Base-by-base conservation (phyloP, 176 grass and related monocot species). In the Aegilops longissima region DNA sequence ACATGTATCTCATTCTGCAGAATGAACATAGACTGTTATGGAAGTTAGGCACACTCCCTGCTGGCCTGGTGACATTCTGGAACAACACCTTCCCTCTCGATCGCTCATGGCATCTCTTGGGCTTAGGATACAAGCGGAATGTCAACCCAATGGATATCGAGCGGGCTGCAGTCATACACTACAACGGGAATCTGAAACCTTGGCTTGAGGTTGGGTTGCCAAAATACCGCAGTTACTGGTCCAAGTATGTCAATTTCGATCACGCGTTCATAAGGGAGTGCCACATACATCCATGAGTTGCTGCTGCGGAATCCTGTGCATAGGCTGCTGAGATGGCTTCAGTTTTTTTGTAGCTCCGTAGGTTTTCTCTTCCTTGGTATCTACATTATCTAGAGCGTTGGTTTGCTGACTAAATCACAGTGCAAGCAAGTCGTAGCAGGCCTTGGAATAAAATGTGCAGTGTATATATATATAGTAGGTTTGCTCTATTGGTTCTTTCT, bases 161-260 rank as follows among this genome's bases (percentile, higher is more conserved):
- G 65, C 66, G 12, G 13, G 92, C 90, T 25, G 75, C 92, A 1
- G 92, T 94, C 10, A 80, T 95, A 91, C 92, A 97, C 79, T 97
- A 94, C 82, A 97, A 93, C 38, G 95, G 95, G 11, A 97, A 97
- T 87, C 72, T 86, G 66, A 97, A 97, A 83, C 95, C 95, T 80
- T 95, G 92, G 95, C 90, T 97, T 30, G 95, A 97, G 71, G 92
- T 97, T 82, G 90, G 88, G 58, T 61, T 97, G 71, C 68, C 56
- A 2, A 86, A 79, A 82, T 95, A 95, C 63, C 91, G 82, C 66
- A 93, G 80, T 39, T 91, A 90, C 56, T 97, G 95, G 95, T 94
- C 92, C 35, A 97, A 80, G 39, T 88, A 94, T 71, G 81, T 95
- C 64, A 73, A 90, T 87, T 89, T 92, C n/a, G 79, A 91, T 70